Percentiles rank a stretch among this genome's conserved stretches.
Conservation (phyloP, 2,329 filamentous ascomycete species). For the Exophiala calicioides region DNA sequence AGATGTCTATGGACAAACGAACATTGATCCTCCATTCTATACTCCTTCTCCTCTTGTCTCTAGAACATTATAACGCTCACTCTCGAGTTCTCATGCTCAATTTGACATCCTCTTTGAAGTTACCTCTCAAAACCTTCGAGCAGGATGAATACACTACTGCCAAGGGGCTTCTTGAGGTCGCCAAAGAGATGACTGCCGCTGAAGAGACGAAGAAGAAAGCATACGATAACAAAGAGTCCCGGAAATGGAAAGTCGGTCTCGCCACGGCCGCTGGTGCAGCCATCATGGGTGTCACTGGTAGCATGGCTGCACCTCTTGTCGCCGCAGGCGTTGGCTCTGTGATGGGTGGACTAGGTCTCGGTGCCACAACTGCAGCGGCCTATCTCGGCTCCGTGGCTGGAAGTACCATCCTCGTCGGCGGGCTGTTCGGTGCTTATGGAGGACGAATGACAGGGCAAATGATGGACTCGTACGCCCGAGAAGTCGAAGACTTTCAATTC, state of each 20-base stretch:
- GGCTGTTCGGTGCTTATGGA: conserved; percentile 89
- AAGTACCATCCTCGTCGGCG: conserved; percentile 75
- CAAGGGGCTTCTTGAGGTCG: conserved; percentile 70
- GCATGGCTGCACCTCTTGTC: conserved; percentile 74
- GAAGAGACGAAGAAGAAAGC: conserved; percentile 72
- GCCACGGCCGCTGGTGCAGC: conserved; percentile 86
- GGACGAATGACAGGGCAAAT: conserved; percentile 79
- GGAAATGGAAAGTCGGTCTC: conserved; percentile 80
- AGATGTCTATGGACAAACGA: conserved; percentile 62
- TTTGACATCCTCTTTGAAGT: conserved; percentile 68
- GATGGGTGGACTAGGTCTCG: conserved; percentile 74
- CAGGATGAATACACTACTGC: conserved; percentile 76
- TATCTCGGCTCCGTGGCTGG: conserved; percentile 79
- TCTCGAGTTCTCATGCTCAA: conserved; percentile 71
- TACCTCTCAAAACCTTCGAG: conserved; percentile 65
- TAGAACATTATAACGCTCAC: conserved; percentile 75
- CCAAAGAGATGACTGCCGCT: conserved; percentile 75
- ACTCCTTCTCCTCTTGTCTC: conserved; percentile 70
- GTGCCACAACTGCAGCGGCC: conserved; percentile 70
- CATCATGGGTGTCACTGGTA: conserved; percentile 78
- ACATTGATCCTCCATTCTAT: conserved; percentile 70
- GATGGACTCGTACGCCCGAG: conserved; percentile 82
- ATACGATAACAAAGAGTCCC: conserved; percentile 64
- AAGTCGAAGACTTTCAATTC: conserved; percentile 87
- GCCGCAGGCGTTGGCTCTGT: conserved; percentile 77